Conservation (phyloP, 129 eudicot genomes). For the Erigeron canadensis region DNA sequence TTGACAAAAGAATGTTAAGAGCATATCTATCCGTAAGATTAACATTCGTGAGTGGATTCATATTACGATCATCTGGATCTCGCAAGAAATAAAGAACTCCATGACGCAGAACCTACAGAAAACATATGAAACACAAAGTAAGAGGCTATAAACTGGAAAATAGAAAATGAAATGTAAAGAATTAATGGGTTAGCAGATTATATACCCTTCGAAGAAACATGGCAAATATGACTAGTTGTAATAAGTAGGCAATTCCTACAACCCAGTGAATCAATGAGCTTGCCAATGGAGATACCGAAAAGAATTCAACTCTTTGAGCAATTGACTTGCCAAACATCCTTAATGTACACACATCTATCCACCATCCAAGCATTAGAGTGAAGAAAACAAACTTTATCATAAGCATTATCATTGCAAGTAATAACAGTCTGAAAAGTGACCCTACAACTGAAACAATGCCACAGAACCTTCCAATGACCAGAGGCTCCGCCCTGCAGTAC, state of each 20-base stretch:
- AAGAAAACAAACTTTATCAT: slow-evolving; percentile 92
- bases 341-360: slow-evolving; percentile 92
- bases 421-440: slow-evolving; percentile 81
- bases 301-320: slow-evolving; percentile 76
- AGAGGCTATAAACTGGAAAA: not conserved
- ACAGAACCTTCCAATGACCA: slow-evolving; percentile 81
- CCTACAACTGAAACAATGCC: slow-evolving; percentile 79
- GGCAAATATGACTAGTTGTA: slow-evolving; percentile 85
- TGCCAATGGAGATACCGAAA: slow-evolving; percentile 80
- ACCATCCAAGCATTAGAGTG: slow-evolving; percentile 98
- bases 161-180: not conserved
- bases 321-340: slow-evolving; percentile 95
- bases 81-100: slow-evolving; percentile 92
- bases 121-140: slow-evolving; percentile 1
- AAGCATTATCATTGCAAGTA: slow-evolving; percentile 89
- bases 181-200: not conserved
- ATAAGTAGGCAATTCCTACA: slow-evolving; percentile 92
- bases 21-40: slow-evolving; percentile 98
- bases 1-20: slow-evolving; percentile 82
- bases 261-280: slow-evolving; percentile 96
- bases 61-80: slow-evolving; percentile 96
- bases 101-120: slow-evolving; percentile 64
- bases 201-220: slow-evolving; percentile 96
- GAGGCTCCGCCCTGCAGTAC: slow-evolving; percentile 78
- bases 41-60: slow-evolving; percentile 89